Evolutionary conservation across 2,329 filamentous ascomycete species (phyloP).

Genomic region (Tympanopsis confertula): DNA sequence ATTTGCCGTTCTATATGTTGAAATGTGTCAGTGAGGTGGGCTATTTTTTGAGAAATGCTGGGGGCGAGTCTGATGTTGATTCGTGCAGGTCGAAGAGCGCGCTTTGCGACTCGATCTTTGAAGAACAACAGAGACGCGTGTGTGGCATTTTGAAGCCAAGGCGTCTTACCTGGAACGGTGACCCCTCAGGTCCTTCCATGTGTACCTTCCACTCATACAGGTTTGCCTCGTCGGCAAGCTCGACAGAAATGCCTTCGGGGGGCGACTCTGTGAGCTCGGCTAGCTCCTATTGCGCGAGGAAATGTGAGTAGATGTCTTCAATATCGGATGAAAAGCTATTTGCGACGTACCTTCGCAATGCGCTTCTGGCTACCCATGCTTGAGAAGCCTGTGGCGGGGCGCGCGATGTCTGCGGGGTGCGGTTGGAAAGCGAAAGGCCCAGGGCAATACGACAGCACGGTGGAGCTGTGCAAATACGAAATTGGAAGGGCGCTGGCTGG

Average conservation of each 20-base stretch:
- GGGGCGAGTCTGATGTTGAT: background rate
- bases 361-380: constrained; percentile 21
- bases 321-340: background rate
- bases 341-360: constrained; percentile 26
- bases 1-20: constrained; percentile 42
- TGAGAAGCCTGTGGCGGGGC: too few relatives aligned
- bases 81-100: background rate
- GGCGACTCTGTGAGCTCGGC: constrained; percentile 42
- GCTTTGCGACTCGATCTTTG: too few relatives aligned
- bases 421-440: too few relatives aligned
- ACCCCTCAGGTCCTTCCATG: constrained; percentile 54
- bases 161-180: constrained; percentile 47
- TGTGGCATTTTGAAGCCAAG: background rate
- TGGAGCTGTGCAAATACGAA: too few relatives aligned
- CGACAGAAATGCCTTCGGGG: constrained; percentile 41
- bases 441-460: too few relatives aligned
- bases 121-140: too few relatives aligned
- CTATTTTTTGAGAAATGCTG: background rate
- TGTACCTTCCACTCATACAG: constrained; percentile 57
- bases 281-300: constrained; percentile 35
- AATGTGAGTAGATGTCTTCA: background rate
- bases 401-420: too few relatives aligned
- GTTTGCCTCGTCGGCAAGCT: constrained; percentile 48
- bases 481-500: too few relatives aligned
- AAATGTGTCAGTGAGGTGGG: background rate